Conservation (phyloP, 139 green algal species). For the Desmodesmus armatus region DNA sequence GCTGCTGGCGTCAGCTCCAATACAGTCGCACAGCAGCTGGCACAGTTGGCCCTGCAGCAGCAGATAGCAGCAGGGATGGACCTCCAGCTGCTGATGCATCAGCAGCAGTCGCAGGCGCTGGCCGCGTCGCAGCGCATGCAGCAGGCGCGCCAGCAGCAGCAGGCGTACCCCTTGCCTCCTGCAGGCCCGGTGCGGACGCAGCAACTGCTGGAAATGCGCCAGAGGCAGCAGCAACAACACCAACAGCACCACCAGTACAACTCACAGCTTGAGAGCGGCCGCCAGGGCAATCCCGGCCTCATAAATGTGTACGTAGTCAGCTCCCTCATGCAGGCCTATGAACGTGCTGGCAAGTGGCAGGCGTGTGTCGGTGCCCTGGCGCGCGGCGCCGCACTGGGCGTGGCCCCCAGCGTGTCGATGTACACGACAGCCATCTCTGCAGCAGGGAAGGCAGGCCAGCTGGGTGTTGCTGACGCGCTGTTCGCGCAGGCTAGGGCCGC, state of each 20-base stretch:
- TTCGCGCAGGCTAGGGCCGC: conserved; percentile 54
- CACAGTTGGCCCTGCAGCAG: conserved; percentile 36
- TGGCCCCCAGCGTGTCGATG: conserved; percentile 79
- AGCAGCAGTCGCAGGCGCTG: conserved; percentile 19
- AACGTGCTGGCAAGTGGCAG: conserved; percentile 78
- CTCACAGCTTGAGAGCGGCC: neutral
- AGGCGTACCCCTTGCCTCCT: too few relatives aligned
- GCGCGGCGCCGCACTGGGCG: conserved; percentile 65
- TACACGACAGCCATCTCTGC: conserved; percentile 87
- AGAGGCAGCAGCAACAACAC: neutral
- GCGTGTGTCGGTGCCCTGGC: conserved; percentile 78
- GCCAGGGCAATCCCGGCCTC: conserved; percentile 20
- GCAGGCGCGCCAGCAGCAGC: conserved; percentile 1
- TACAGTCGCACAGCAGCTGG: conserved; percentile 37
- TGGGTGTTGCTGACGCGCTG: conserved; percentile 71
- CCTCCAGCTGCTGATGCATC: conserved; percentile 28
- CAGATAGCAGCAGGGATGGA: conserved; percentile 23
- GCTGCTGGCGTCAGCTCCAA: conserved; percentile 31
- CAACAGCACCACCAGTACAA: neutral
- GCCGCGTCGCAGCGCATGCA: neutral
- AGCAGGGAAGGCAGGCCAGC: conserved; percentile 77
- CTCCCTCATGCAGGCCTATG: conserved; percentile 88
- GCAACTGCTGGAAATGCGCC: neutral
- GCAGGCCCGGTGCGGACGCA: too few relatives aligned
- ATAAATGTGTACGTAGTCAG: conserved; percentile 89